Evolutionary conservation across 2,329 filamentous ascomycete species (phyloP).

Genomic region (Sclerotinia spermophila): DNA sequence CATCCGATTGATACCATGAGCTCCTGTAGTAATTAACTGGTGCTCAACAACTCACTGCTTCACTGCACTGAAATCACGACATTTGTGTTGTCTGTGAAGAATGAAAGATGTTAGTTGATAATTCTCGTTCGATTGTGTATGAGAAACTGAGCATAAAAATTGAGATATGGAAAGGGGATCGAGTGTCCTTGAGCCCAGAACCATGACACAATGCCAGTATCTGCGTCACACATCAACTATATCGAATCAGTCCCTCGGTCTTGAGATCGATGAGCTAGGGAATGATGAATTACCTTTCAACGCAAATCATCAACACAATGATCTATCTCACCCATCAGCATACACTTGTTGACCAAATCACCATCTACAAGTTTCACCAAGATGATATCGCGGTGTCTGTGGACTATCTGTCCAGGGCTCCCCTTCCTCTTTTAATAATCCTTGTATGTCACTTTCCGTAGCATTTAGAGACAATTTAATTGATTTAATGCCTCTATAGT

Average conservation of each 20-base stretch:
- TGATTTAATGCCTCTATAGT: neutral
- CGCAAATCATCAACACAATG: neutral
- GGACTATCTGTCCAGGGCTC: neutral
- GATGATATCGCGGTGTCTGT: too few species aligned
- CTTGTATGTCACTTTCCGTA: too few species aligned
- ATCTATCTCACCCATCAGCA: neutral
- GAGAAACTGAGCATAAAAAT: rapidly evolving
- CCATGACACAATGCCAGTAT: neutral
- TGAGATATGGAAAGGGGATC: neutral
- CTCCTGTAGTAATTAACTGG: neutral
- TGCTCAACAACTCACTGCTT: neutral
- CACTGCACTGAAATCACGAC: neutral
- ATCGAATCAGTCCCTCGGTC: neutral
- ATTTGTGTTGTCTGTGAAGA: neutral
- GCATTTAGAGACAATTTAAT: neutral
- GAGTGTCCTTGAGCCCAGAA: neutral
- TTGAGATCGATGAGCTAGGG: neutral
- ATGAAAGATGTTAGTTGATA: too few species aligned
- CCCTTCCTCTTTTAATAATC: neutral
- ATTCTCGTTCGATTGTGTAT: neutral
- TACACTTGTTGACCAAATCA: rapidly evolving
- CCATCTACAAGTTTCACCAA: neutral
- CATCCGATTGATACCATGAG: neutral
- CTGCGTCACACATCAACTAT: neutral
- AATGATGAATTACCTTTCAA: neutral